Conservation (phyloP, 495 filamentous ascomycete genomes). For the Aspergillus avenaceus region DNA sequence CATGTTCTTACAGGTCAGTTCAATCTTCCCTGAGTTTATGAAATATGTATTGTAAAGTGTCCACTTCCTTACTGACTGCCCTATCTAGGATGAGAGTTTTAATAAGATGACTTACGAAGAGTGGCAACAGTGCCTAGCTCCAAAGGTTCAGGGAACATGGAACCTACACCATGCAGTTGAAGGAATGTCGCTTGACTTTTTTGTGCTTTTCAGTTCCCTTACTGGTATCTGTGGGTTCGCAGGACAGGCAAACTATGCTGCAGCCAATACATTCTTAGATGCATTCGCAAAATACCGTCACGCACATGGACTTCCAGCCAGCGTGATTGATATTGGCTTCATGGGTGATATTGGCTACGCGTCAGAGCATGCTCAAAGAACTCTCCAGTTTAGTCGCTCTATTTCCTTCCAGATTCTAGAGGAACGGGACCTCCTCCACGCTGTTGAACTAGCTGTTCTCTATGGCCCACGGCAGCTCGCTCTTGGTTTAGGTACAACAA, state of each 20-base stretch:
- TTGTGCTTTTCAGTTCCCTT: neutral
- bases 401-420: neutral
- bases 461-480: neutral
- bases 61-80: neutral
- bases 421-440: neutral
- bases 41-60: neutral
- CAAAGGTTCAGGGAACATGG: neutral
- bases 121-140: conserved; percentile 20
- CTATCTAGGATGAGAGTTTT: conserved; percentile 19
- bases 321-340: no score
- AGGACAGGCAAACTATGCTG: no score
- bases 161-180: neutral
- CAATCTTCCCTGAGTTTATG: conserved; percentile 2
- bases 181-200: neutral
- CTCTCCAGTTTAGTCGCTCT: no score
- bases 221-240: no score
- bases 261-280: no score
- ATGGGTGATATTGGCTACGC: no score
- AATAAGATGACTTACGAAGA: conserved; percentile 39
- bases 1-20: conserved; percentile 13
- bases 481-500: neutral
- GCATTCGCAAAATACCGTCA: no score
- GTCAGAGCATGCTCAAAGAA: no score
- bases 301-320: no score
- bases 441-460: neutral